Evolutionary conservation across 2,329 filamentous ascomycete species (phyloP), one percentile per base, ranked within the genome.

Genomic region (Calonectria honghensis): DNA sequence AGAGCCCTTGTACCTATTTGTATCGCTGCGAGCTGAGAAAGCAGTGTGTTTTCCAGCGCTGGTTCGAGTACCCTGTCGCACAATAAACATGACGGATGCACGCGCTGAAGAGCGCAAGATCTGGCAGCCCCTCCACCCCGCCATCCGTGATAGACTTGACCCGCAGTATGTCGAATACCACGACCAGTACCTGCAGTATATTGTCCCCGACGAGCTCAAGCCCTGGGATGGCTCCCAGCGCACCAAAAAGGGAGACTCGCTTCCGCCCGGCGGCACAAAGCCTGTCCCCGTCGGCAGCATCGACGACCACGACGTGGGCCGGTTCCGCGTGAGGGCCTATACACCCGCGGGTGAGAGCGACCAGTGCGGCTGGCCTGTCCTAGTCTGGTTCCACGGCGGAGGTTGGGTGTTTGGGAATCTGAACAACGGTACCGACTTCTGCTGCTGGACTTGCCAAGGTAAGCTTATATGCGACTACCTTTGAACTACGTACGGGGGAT

Each of bases 381-480:
- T 86, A n/a, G 68, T 86, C 11, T 86, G 85, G 85, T 83, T 83
- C 31, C 85, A 86, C 57, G 85, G 85, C 29, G 85, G 85, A 6
- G 85, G 85, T 3, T 86, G 85, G 85, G 85, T 82, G 6, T 79
- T 85, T 67, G 85, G 85, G 0, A 82, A 81, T 4, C 65, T 85
- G 7, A 79, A 79, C 9, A 85, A 79, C 67, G 84, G 84, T 11
- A 82, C 81, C 13, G 84, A 83, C 41, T 82, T 85, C 48, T 82
- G 82, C 57, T 83, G 81, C 6, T 79, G 80, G 64, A 73, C 83
- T 11, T 86, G 84, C 64, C 70, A 81, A 78, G 78, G 82, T 78
- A n/a, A 48, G 45, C 18, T 7, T 48, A 24, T 9, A 24, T 48
- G 20, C 13, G 45, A 24, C 11, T 48, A n/a, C 6, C 10, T 24